Evolutionary conservation across 1,139 yeast species (phyloP).

Genomic region (Pichia sp.): DNA sequence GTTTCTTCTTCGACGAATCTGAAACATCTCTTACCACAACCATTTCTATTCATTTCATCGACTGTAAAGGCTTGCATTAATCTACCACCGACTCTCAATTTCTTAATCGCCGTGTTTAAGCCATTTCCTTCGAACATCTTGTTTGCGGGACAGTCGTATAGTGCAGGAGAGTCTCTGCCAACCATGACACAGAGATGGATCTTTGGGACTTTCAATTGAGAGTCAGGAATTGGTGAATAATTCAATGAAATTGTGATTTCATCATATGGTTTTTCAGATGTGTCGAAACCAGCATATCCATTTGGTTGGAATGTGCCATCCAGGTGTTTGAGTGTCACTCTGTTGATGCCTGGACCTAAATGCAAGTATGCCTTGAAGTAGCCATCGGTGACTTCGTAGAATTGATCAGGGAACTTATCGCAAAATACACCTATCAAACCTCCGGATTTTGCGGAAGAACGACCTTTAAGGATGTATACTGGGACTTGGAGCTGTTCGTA

Average conservation of each 20-base stretch:
- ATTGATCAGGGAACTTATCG: conserved; percentile 63
- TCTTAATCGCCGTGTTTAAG: conserved; percentile 72
- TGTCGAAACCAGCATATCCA: conserved; percentile 32
- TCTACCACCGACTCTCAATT: conserved; percentile 81
- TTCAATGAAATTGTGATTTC: conserved; percentile 33
- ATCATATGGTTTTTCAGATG: conserved; percentile 36
- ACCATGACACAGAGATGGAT: conserved; percentile 75
- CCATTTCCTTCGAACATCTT: conserved; percentile 61
- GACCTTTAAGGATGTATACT: conserved; percentile 44
- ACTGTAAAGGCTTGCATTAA: conserved; percentile 92
- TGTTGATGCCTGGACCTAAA: conserved; percentile 53
- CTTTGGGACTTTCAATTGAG: conserved; percentile 54
- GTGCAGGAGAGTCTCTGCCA: conserved; percentile 73
- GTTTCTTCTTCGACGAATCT: conserved; percentile 70
- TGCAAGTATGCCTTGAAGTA: conserved; percentile 78
- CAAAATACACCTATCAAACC: conserved; percentile 44
- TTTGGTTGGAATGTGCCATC: conserved; percentile 25
- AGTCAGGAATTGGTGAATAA: conserved; percentile 57
- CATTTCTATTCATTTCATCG: conserved; percentile 82
- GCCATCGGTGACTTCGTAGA: conserved; percentile 66
- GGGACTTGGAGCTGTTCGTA: conserved; percentile 43
- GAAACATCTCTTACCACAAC: conserved; percentile 80
- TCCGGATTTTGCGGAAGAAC: conserved; percentile 28
- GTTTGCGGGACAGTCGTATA: conserved; percentile 70
- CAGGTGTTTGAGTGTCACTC: conserved; percentile 33